A percentile compares a stretch with the other conserved stretches of the same genome.
These are phyloP conservation scores for Vitis hybrid DNA, from an alignment of 177 flowering plant species.

Conservation along the genomic window DNA sequence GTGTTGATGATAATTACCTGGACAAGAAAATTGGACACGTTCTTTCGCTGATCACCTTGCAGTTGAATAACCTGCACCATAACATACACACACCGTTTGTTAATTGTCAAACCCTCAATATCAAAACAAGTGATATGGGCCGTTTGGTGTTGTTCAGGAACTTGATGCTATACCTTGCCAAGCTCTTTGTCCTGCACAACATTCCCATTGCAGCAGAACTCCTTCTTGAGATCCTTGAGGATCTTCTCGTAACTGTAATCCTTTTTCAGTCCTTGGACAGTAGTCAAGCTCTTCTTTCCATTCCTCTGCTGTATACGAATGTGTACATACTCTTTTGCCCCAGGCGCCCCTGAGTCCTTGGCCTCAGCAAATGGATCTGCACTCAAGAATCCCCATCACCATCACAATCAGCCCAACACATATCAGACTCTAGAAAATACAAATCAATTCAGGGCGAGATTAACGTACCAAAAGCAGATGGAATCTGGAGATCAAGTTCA, in stretches of 20 bases:
- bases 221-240: conserved; percentile 63
- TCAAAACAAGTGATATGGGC: too few relatives aligned
- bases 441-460: neutral
- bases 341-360: conserved; percentile 36
- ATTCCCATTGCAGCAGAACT: conserved; percentile 70
- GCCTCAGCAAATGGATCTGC: conserved; percentile 63
- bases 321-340: conserved; percentile 60
- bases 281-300: conserved; percentile 69
- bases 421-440: neutral
- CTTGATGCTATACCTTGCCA: conserved; percentile 36
- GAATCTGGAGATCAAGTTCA: conserved; percentile 47
- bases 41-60: conserved; percentile 75
- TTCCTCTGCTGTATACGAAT: conserved; percentile 73
- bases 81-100: too few relatives aligned
- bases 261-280: conserved; percentile 61
- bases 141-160: too few relatives aligned
- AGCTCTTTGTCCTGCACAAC: conserved; percentile 58
- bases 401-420: neutral
- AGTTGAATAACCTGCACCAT: conserved; percentile 38
- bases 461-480: conserved; percentile 25
- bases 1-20: conserved; percentile 9
- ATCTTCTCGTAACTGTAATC: conserved; percentile 57
- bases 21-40: conserved; percentile 51
- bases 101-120: too few relatives aligned
- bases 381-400: neutral